A percentile compares a stretch with the other conserved stretches of the same genome.
These are phyloP conservation scores for Boletus coffeatus DNA, from an alignment of 1,284 basidiomycete species.

Conservation along the genomic window DNA sequence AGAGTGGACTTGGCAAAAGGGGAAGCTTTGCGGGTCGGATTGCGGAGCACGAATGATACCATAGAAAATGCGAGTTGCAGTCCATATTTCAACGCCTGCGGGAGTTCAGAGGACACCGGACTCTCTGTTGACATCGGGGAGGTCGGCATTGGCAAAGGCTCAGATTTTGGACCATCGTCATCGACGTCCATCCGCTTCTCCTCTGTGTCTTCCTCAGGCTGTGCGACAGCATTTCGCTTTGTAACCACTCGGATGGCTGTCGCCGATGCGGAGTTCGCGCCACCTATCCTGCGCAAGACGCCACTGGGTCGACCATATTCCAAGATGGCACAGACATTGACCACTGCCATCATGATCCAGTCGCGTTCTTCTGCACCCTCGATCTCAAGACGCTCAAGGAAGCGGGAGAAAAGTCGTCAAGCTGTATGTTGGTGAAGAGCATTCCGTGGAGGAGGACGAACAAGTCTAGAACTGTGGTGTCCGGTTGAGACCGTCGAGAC, in stretches of 20 bases:
- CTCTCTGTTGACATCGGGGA: slow-evolving; percentile 39
- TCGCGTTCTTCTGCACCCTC: slow-evolving; percentile 79
- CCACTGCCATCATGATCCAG: slow-evolving; percentile 93
- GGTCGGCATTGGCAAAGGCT: slow-evolving; percentile 19
- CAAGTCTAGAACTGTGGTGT: slow-evolving; percentile 74
- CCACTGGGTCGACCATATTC: slow-evolving; percentile 85
- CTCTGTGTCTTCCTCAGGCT: slow-evolving; percentile 37
- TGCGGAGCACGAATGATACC: slow-evolving; percentile 66
- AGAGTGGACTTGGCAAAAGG: slow-evolving; percentile 53
- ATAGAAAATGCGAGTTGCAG: slow-evolving; percentile 78
- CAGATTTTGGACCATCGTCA: slow-evolving; percentile 33
- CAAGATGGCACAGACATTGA: slow-evolving; percentile 79
- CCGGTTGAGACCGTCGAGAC: slow-evolving; percentile 65
- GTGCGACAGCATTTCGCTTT: slow-evolving; percentile 30
- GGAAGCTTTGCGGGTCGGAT: slow-evolving; percentile 57
- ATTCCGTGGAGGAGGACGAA: slow-evolving; percentile 93
- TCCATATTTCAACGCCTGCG: slow-evolving; percentile 66
- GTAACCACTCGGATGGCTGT: slow-evolving; percentile 42
- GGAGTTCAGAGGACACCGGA: slow-evolving; percentile 36
- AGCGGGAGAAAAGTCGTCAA: slow-evolving; percentile 88
- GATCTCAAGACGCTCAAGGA: slow-evolving; percentile 81
- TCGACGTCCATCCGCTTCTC: slow-evolving; percentile 72
- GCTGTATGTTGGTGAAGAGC: slow-evolving; percentile 91
- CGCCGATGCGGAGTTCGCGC: slow-evolving; percentile 30
- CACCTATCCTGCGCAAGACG: slow-evolving; percentile 58